A percentile compares a stretch with the other conserved stretches of the same genome.
These are phyloP conservation scores for Echinochloa phyllopogon DNA, from an alignment of 176 grass and related monocot species.

Conservation along the genomic window DNA sequence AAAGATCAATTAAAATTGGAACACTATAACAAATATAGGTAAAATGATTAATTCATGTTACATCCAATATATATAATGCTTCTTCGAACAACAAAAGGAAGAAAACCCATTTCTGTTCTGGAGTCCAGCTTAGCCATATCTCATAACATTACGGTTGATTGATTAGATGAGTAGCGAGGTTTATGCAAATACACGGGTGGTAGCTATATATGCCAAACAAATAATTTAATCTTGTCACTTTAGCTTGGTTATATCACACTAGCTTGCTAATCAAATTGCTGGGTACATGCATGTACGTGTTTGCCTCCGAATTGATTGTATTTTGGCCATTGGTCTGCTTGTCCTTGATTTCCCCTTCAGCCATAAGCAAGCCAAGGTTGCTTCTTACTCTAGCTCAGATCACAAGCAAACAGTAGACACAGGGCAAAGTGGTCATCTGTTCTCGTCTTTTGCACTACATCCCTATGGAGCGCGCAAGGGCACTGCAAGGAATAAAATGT, in stretches of 20 bases:
- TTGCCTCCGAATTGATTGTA: slow-evolving; percentile 35
- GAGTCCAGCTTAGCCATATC: background rate
- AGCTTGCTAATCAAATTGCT: background rate
- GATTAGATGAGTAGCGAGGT: background rate
- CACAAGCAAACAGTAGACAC: slow-evolving; percentile 60
- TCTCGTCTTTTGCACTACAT: slow-evolving; percentile 49
- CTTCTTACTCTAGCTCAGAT: slow-evolving; percentile 42
- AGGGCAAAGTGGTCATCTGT: slow-evolving; percentile 37
- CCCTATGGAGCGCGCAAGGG: slow-evolving; percentile 17
- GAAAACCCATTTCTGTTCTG: background rate
- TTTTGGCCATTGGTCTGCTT: slow-evolving; percentile 14
- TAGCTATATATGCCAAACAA: background rate
- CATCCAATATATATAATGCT: background rate
- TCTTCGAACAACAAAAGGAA: background rate
- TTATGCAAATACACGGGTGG: background rate
- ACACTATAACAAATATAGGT: background rate
- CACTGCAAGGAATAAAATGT: background rate
- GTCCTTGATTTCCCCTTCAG: slow-evolving; percentile 30
- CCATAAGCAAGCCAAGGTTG: slow-evolving; percentile 31
- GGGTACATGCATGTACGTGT: slow-evolving; percentile 8
- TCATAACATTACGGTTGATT: background rate
- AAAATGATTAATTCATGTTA: background rate
- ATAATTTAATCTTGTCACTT: background rate
- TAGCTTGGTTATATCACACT: background rate
- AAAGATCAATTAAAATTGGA: background rate